Evolutionary conservation across 441 rosid genomes (phyloP).

Genomic region (Lagerstroemia fauriei): DNA sequence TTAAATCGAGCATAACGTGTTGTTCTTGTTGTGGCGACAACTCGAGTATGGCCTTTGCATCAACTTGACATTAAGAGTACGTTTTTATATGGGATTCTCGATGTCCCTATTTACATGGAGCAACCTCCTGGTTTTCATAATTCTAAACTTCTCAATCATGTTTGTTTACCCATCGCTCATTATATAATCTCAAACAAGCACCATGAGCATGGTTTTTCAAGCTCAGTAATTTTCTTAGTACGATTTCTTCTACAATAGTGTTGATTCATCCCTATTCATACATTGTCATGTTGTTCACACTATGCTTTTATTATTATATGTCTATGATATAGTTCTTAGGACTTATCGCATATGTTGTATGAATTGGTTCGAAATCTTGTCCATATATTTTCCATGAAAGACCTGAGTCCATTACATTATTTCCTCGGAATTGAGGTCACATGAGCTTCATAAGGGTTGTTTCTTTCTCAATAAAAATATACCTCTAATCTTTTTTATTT

Average conservation of each 20-base stretch:
- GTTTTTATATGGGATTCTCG: no score
- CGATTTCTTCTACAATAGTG: background rate
- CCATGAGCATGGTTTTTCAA: background rate
- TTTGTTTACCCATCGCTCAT: background rate
- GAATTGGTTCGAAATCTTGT: background rate
- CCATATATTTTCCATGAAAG: background rate
- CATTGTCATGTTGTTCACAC: no score
- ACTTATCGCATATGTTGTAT: background rate
- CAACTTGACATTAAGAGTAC: background rate
- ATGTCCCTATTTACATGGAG: background rate
- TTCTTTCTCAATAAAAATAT: no score
- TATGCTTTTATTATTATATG: background rate
- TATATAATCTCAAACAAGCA: constrained; percentile 1
- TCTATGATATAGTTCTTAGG: background rate
- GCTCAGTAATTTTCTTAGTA: background rate
- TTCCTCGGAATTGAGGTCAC: background rate
- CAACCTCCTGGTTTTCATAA: background rate
- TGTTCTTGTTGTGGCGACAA: background rate
- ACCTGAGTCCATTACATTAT: background rate
- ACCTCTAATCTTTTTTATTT: no score
- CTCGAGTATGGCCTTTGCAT: background rate
- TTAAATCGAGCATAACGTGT: background rate
- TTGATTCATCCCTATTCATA: background rate
- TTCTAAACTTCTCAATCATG: background rate
- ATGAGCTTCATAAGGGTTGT: no score